phyloP scores from a whole-genome alignment of 768 basidiomycete genomes.

The Pleurotus giganteus region DNA sequence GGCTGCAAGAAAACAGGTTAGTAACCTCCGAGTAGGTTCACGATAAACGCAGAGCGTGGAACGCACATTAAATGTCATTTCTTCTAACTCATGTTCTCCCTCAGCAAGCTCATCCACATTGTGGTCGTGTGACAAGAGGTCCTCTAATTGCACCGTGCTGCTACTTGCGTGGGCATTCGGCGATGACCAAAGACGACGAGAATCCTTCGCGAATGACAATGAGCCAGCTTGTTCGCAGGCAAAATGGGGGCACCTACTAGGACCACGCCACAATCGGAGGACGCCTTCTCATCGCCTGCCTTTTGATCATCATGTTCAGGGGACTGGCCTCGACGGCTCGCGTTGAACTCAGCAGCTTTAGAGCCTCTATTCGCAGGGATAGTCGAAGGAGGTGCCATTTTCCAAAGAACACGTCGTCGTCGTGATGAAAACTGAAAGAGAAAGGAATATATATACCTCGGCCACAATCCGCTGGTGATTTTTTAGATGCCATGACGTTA shows the following conservation, averaged over 20 bases:
- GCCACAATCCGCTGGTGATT: neutral
- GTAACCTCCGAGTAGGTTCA: neutral
- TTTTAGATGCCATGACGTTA: neutral
- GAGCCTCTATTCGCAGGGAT: neutral
- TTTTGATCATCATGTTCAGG: neutral
- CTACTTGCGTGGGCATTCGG: constrained; percentile 4
- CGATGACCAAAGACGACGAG: neutral
- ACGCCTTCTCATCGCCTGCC: neutral
- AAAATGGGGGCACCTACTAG: neutral
- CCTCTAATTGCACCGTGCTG: neutral
- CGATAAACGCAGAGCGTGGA: neutral
- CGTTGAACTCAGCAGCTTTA: neutral
- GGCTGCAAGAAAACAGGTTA: neutral
- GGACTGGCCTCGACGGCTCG: neutral
- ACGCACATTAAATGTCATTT: constrained; percentile 5
- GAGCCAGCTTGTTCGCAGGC: neutral
- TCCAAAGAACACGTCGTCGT: neutral
- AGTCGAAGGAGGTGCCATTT: neutral
- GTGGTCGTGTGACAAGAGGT: neutral
- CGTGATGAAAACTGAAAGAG: neutral
- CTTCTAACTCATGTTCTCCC: constrained; percentile 3
- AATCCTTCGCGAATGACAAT: neutral
- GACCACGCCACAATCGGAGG: neutral
- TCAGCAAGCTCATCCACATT: neutral
- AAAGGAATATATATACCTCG: neutral